A percentile compares a stretch with the other conserved stretches of the same genome.
Conservation (phyloP, 2,329 filamentous ascomycete species). For the Paramyrothecium roridum region DNA sequence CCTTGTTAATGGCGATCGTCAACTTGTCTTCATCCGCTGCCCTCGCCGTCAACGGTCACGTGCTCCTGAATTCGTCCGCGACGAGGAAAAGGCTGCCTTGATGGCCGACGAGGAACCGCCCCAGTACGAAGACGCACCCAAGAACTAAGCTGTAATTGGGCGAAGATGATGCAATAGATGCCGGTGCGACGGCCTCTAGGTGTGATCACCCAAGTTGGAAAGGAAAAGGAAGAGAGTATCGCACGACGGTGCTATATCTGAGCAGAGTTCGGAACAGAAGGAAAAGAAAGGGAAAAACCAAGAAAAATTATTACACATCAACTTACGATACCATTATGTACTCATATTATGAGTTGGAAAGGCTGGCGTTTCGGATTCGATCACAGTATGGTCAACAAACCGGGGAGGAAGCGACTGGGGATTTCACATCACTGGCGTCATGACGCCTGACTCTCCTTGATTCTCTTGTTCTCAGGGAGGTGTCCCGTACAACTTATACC, state of each 20-base stretch:
- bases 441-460: background rate
- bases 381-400: background rate
- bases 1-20: conserved; percentile 30
- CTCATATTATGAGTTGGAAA: background rate
- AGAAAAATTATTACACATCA: background rate
- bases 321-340: background rate
- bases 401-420: background rate
- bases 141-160: conserved; percentile 1
- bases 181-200: too few species aligned
- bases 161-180: too few species aligned
- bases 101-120: conserved; percentile 34
- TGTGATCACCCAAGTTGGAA: too few species aligned
- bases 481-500: background rate
- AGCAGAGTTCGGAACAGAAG: background rate
- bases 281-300: background rate
- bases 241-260: background rate
- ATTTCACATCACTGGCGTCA: background rate
- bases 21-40: background rate
- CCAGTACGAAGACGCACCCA: conserved; percentile 21
- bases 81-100: conserved; percentile 49
- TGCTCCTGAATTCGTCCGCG: conserved; percentile 5
- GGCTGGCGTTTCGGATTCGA: background rate
- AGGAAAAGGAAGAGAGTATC: background rate
- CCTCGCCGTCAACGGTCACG: background rate
- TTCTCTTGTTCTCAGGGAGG: background rate